Conservation (phyloP, 2,329 filamentous ascomycete genomes). For the Dissoconium aciculare region DNA sequence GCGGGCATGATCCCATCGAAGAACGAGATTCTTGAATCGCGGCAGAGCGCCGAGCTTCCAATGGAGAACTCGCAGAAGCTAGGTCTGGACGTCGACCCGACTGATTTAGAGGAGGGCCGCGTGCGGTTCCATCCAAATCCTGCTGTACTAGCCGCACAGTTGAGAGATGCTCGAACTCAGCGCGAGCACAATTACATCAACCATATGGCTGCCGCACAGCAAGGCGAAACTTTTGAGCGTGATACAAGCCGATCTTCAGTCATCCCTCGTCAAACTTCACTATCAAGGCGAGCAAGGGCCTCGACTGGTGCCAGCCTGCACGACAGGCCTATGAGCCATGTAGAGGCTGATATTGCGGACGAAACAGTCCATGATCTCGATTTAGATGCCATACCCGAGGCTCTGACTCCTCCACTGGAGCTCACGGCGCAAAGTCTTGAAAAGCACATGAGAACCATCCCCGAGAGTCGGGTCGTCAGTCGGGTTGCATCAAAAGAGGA, state of each 20-base stretch:
- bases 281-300: neutral
- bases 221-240: neutral
- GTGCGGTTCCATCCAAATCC: constrained; percentile 26
- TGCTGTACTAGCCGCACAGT: constrained; percentile 30
- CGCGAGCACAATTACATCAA: constrained; percentile 17
- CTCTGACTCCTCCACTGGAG: neutral
- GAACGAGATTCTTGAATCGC: constrained; percentile 22
- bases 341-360: neutral
- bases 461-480: constrained; percentile 3
- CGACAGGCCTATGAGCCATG: neutral
- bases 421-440: constrained; percentile 1
- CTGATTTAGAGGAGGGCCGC: constrained; percentile 30
- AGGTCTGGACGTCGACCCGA: constrained; percentile 27
- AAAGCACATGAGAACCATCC: constrained; percentile 6
- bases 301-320: neutral
- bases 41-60: constrained; percentile 12
- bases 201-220: constrained; percentile 4
- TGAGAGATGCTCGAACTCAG: constrained; percentile 32
- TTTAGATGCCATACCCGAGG: neutral
- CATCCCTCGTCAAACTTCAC: neutral
- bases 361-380: neutral
- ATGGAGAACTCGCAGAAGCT: constrained; percentile 15
- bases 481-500: constrained; percentile 1
- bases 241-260: neutral
- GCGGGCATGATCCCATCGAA: constrained; percentile 37